Percentiles rank a stretch among this genome's conserved stretches.
phyloP scores from a whole-genome alignment of 352 stramenopile genomes.

The Ophiocytium majus region DNA sequence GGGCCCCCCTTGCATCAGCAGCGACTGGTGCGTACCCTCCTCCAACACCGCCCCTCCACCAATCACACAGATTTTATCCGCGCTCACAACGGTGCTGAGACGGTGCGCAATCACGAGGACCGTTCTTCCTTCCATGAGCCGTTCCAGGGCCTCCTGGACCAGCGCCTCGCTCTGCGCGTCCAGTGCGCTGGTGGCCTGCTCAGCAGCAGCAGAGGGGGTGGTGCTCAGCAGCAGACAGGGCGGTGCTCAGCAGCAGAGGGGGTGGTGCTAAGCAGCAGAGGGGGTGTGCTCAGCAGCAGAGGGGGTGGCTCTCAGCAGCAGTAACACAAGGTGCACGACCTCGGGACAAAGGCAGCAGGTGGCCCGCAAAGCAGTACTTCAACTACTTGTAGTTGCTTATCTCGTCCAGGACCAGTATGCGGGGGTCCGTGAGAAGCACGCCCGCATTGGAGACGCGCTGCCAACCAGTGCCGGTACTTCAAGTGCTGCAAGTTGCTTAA shows the following conservation, averaged over 20 bases:
- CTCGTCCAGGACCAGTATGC: not conserved
- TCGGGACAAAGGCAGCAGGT: too few relatives aligned
- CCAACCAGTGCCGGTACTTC: too few relatives aligned
- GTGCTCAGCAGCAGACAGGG: too few relatives aligned
- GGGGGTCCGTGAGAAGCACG: constrained; percentile 52
- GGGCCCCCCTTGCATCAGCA: not conserved
- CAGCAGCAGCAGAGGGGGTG: not conserved
- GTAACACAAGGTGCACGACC: too few relatives aligned
- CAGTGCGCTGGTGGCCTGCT: constrained; percentile 33
- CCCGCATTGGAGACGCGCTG: too few relatives aligned
- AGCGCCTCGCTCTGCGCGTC: constrained; percentile 58
- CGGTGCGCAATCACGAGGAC: constrained; percentile 82
- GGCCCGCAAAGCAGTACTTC: too few relatives aligned
- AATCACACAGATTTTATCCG: constrained; percentile 52
- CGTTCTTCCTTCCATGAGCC: constrained; percentile 59
- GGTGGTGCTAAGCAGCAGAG: too few relatives aligned
- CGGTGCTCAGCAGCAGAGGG: too few relatives aligned
- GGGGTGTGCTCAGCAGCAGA: too few relatives aligned
- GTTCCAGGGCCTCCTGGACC: constrained; percentile 69
- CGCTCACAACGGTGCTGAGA: constrained; percentile 48
- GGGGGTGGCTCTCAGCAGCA: too few relatives aligned
- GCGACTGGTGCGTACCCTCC: not conserved
- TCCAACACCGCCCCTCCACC: constrained; percentile 35
- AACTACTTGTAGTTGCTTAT: not conserved
- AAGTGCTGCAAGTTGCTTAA: too few relatives aligned